Conservation (phyloP, 176 grass and related monocot genomes). For the Dactylis glomerata region DNA sequence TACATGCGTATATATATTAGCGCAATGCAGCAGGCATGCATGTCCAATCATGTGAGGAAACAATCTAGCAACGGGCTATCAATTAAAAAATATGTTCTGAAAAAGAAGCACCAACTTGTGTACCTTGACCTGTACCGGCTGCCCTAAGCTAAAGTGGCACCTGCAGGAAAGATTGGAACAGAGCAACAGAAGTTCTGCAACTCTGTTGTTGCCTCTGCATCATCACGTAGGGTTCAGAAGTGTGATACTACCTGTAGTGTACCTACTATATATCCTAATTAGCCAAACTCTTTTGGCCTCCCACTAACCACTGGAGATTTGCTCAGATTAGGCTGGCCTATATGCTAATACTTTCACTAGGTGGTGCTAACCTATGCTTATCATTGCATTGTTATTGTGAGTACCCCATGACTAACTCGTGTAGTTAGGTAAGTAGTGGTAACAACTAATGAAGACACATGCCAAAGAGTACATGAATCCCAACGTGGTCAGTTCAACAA, state of each 20-base stretch:
- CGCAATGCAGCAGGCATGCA: not conserved
- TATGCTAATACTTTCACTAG: slow-evolving; percentile 16
- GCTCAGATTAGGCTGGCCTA: not conserved
- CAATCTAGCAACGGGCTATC: not conserved
- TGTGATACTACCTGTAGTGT: slow-evolving; percentile 9
- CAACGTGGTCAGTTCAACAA: too few relatives aligned
- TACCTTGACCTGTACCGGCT: slow-evolving; percentile 3
- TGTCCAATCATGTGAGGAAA: slow-evolving; percentile 27
- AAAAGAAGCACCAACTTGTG: not conserved
- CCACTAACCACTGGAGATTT: slow-evolving; percentile 27
- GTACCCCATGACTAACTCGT: slow-evolving; percentile 16
- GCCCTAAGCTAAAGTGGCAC: not conserved
- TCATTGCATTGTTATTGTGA: slow-evolving; percentile 11
- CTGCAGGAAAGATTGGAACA: slow-evolving; percentile 23
- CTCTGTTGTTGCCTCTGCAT: slow-evolving; percentile 31
- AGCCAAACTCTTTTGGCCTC: slow-evolving; percentile 36
- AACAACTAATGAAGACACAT: not conserved
- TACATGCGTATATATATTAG: not conserved
- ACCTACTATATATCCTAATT: slow-evolving; percentile 22
- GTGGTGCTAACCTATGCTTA: slow-evolving; percentile 12
- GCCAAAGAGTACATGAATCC: not conserved
- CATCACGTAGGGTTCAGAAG: slow-evolving; percentile 10
- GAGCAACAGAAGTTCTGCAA: slow-evolving; percentile 33
- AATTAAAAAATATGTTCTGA: not conserved
- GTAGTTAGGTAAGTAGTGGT: slow-evolving; percentile 17